Percentiles rank a stretch among this genome's conserved stretches.
These are phyloP conservation scores for Rhodotorula glutinis DNA, from an alignment of 1,284 basidiomycete genomes.

Conservation along the genomic window DNA sequence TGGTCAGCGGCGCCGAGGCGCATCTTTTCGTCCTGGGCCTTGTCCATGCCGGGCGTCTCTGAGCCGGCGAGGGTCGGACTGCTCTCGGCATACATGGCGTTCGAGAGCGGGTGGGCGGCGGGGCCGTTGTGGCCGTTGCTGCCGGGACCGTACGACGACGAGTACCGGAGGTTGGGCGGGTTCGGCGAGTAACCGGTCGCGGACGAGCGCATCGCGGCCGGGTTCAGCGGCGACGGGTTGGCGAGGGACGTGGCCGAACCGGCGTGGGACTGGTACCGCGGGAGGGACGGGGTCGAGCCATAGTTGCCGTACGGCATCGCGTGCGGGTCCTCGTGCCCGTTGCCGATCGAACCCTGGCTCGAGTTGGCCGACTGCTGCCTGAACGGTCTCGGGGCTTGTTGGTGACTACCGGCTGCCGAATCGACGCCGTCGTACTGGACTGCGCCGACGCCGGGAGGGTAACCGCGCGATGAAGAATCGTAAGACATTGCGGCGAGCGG, in stretches of 20 bases:
- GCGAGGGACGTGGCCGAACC: conserved; percentile 26
- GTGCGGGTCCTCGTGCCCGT: conserved; percentile 5
- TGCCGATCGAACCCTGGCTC: conserved; percentile 25
- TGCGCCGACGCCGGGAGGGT: conserved; percentile 2
- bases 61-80: conserved; percentile 43
- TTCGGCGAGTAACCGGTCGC: conserved; percentile 27
- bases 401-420: neutral
- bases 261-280: conserved; percentile 35
- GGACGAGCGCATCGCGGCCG: conserved; percentile 25
- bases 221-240: conserved; percentile 39
- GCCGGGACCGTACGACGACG: conserved; percentile 20
- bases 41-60: conserved; percentile 33
- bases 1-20: conserved; percentile 34
- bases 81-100: conserved; percentile 43
- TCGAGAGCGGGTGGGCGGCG: conserved; percentile 41
- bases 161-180: conserved; percentile 26
- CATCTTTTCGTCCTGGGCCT: conserved; percentile 30
- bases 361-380: conserved; percentile 30
- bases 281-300: conserved; percentile 36
- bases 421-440: conserved; percentile 9
- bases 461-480: neutral
- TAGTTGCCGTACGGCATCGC: conserved; percentile 33
- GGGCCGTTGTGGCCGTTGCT: neutral
- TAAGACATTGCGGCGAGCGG: conserved; percentile 4
- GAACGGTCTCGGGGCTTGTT: conserved; percentile 20